Base-by-base conservation (phyloP, 176 grass and related monocot genomes). In the Carex scoparia region DNA sequence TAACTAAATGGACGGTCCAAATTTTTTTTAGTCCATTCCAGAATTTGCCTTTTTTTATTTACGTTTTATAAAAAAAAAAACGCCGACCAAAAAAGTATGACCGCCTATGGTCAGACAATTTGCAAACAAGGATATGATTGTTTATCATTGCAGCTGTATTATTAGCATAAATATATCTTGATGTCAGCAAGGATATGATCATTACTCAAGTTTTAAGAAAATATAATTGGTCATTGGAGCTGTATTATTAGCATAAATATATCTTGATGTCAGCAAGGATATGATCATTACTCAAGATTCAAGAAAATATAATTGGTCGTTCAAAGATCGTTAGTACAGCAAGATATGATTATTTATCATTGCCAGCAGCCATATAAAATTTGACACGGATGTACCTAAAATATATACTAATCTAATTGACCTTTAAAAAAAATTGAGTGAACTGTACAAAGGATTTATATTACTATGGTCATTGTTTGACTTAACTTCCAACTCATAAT, bases 71-170 rank as follows among this genome's bases (percentile, higher is more conserved):
- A 23, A 23, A 23, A 23, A 23, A 23, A 23, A 23, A 23, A 23
- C 23, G 23, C 23, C 23, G 23, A 23, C 33, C 33, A 69, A 38
- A 46, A 72, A 15, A 18, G 35, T 72, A 6, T 18, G 49, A 73
- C 69, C 42, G 16, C 23, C 42, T 27, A 0, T 14, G 70, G 16
- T 73, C 40, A 18, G 69, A 51, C n/a, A 74, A 75, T 23, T 54
- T 54, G 42, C 44, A 74, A 30, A 73, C 44, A 74, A 73, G 71
- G 71, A 75, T 75, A 75, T 54, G 71, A 75, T 75, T 75, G 5
- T 75, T 75, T 75, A 75, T 74, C 69, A 49, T 46, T 73, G 69
- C 3, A 73, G 69, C 18, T 73, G 28, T 73, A 73, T 49, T 27
- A 69, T 73, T 11, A 27, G 48, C 40, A 73, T 19, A 3, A 1